These are phyloP conservation scores for Colletotrichum orchidophilum DNA, from an alignment of 2,329 filamentous ascomycete species.

Conservation along the genomic window DNA sequence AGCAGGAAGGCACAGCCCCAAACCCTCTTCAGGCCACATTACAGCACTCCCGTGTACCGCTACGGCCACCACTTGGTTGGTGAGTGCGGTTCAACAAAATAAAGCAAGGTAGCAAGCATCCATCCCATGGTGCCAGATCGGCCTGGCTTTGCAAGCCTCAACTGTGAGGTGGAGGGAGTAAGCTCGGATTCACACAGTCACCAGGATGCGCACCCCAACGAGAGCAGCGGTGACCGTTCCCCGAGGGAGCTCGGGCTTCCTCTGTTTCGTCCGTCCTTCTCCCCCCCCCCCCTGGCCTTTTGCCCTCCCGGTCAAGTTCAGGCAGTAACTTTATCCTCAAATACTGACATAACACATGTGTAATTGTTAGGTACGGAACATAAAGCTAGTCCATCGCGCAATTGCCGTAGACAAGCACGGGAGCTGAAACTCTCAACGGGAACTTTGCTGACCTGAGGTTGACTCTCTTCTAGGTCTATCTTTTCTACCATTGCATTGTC, in stretches of 20 bases:
- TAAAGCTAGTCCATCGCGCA: constrained; percentile 1
- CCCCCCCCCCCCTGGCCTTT: background rate
- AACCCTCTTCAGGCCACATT: constrained; percentile 15
- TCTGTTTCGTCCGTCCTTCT: background rate
- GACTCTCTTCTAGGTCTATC: background rate
- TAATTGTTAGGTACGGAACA: background rate
- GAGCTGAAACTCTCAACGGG: constrained; percentile 23
- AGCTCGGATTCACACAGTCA: constrained; percentile 21
- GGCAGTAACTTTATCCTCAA: background rate
- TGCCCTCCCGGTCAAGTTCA: background rate
- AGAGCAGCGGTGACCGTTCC: constrained; percentile 7
- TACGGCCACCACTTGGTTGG: constrained; percentile 1
- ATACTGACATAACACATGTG: background rate
- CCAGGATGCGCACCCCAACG: constrained; percentile 12
- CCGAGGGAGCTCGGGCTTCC: constrained; percentile 14
- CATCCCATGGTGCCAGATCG: background rate
- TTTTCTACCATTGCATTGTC: constrained; percentile 1
- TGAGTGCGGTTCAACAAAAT: background rate
- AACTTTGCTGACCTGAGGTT: constrained; percentile 1
- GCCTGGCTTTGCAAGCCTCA: background rate
- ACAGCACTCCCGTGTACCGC: background rate
- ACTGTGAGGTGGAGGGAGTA: background rate
- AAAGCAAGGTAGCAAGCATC: too few species aligned
- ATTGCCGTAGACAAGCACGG: constrained; percentile 1
- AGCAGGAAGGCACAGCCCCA: background rate